Conservation (phyloP, 2,329 filamentous ascomycete genomes). For the Zymoseptoria pseudotritici region DNA sequence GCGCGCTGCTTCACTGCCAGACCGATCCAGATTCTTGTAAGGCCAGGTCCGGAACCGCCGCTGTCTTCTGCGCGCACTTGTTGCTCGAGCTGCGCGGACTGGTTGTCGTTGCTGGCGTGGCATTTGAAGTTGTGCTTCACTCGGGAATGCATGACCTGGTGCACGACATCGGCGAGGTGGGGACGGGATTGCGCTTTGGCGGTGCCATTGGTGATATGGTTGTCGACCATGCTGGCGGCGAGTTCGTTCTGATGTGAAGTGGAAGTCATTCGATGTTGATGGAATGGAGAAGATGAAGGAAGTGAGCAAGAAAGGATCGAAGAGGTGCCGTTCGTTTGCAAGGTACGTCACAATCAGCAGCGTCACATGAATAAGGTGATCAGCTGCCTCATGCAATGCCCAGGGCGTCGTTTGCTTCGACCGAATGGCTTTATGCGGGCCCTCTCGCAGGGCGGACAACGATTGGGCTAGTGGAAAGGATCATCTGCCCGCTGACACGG, state of each 20-base stretch:
- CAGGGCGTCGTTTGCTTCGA: not conserved
- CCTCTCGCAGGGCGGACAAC: not conserved
- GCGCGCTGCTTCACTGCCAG: constrained; percentile 10
- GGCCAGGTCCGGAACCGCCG: too few relatives aligned
- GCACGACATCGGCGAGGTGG: not conserved
- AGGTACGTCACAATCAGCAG: not conserved
- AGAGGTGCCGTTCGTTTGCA: not conserved
- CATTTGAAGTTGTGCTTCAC: not conserved
- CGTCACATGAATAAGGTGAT: not conserved
- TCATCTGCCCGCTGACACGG: too few relatives aligned
- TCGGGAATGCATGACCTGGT: not conserved
- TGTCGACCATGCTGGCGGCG: not conserved
- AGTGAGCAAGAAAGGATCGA: too few relatives aligned
- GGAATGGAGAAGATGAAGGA: not conserved
- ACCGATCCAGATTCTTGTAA: not conserved
- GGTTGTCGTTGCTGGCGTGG: not conserved
- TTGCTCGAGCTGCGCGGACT: constrained; percentile 27
- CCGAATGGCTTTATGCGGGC: not conserved
- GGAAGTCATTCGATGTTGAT: not conserved
- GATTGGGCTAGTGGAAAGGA: too few relatives aligned
- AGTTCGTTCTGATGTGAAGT: not conserved
- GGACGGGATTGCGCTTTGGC: not conserved
- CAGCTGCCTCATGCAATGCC: not conserved
- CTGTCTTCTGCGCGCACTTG: not conserved
- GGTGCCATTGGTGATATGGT: not conserved